Percentiles rank a stretch among this genome's conserved stretches.
These are phyloP conservation scores for Talaromyces funiculosus DNA, from an alignment of 2,329 filamentous ascomycete genomes.

Conservation along the genomic window DNA sequence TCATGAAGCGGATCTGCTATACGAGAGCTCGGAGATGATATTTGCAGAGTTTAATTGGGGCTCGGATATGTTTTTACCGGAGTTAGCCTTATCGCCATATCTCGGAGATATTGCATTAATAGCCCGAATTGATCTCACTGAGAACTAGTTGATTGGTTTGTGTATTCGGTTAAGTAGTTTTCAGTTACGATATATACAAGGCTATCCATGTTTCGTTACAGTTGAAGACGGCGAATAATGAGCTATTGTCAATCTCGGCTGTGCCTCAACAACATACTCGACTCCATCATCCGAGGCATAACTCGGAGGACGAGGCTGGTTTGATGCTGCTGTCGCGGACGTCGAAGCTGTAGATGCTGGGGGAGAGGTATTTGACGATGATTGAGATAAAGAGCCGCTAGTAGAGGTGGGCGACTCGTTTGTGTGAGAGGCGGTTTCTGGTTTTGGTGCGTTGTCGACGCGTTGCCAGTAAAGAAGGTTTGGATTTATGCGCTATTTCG, in stretches of 20 bases:
- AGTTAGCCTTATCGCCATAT: background rate
- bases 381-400: background rate
- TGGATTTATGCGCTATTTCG: conserved; percentile 64
- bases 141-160: no score
- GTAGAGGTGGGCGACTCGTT: background rate
- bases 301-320: conserved; percentile 58
- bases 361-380: background rate
- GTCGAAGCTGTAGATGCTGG: conserved; percentile 22
- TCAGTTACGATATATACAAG: background rate
- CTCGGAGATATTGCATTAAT: no score
- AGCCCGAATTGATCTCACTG: no score
- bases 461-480: conserved; percentile 76
- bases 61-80: background rate
- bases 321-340: conserved; percentile 15
- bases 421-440: conserved; percentile 19
- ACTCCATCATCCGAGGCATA: conserved; percentile 73
- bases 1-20: background rate
- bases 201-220: background rate
- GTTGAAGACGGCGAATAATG: background rate
- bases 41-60: background rate
- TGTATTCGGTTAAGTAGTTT: no score
- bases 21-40: background rate
- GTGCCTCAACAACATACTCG: conserved; percentile 64
- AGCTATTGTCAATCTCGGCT: conserved; percentile 50
- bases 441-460: conserved; percentile 36